These are phyloP conservation scores for Aegilops umbellulata DNA, from an alignment of 176 grass and related monocot species.

Conservation along the genomic window DNA sequence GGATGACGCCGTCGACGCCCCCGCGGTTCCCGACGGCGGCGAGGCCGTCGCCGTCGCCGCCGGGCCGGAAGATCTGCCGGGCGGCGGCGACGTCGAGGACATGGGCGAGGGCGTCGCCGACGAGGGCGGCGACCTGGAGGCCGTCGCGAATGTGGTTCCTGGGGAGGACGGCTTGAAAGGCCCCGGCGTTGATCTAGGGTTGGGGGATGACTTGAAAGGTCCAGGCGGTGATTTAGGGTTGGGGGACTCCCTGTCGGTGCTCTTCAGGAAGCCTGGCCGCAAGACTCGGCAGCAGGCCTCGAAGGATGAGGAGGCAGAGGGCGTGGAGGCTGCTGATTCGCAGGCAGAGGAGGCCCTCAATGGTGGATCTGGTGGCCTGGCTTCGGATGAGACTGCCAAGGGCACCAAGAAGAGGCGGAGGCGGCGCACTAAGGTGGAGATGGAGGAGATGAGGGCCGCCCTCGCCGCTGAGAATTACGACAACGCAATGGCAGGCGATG, in stretches of 20 bases:
- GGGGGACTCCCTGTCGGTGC: conserved; percentile 56
- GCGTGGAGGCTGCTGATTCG: conserved; percentile 17
- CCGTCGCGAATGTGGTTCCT: conserved; percentile 11
- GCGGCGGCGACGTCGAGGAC: conserved; percentile 16
- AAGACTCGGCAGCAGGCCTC: conserved; percentile 39
- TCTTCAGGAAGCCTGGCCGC: conserved; percentile 55
- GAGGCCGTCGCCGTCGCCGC: not conserved
- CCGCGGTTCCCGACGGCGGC: conserved; percentile 20
- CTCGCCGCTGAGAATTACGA: not conserved
- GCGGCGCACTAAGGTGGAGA: conserved; percentile 45
- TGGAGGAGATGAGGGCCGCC: conserved; percentile 57
- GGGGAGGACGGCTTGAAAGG: conserved; percentile 13
- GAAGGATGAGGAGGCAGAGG: conserved; percentile 38
- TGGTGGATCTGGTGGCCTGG: conserved; percentile 40
- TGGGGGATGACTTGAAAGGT: conserved; percentile 1
- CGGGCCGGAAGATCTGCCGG: conserved; percentile 35
- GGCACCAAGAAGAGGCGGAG: conserved; percentile 34
- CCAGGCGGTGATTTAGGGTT: conserved; percentile 49
- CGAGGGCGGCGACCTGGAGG: conserved; percentile 34
- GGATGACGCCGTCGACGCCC: not conserved
- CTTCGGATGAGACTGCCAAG: conserved; percentile 27
- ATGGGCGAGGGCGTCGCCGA: conserved; percentile 12
- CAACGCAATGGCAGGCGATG: not conserved
- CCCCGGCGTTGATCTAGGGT: conserved; percentile 43
- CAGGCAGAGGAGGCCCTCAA: conserved; percentile 32